Evolutionary conservation across 2,329 filamentous ascomycete species (phyloP), one percentile per base, ranked within the genome.

Genomic region (Hypomyces rosellus): DNA sequence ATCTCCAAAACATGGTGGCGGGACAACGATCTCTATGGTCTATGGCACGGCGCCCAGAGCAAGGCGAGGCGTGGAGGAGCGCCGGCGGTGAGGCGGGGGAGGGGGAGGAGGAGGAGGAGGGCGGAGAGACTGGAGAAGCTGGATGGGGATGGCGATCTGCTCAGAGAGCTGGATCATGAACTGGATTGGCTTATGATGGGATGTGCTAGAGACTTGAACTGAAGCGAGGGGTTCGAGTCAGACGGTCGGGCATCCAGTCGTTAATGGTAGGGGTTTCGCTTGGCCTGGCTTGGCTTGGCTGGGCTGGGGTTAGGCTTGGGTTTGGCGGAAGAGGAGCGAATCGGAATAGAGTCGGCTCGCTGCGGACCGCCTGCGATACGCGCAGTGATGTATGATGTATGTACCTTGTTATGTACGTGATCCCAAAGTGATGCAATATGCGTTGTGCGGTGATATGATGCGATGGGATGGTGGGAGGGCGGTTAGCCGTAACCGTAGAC

Each of bases 1-100:
- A 99, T 74, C 92, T 87, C 93, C 93, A 99, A 74, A 99, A 99
- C 93, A 99, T 99, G 76, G 71, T 92, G 84, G 65, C 67, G 63
- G 62, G 50, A 30, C 25, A 30, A 9, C 8, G n/a, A 18, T 8
- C 37, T 39, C n/a, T n/a, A 39, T 16, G 37, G n/a, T 55, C 59
- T 61, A 57, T 54, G 60, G 61, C 60, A 63, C 63, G 58, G 62
- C 64, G 60, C 66, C 61, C 25, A 30, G 25, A 30, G 25, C 25
- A 30, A 63, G 61, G 60, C 56, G 57, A 60, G 54, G 5, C 22
- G 33, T 8, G 33, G 53, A 52, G 53, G 52, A 53, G 62, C 63
- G 61, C 61, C 63, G 63, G 64, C 60, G 59, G 57, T 57, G 56
- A 57, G 55, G 51, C 53, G 56, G 53, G 53, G 49, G 55, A 49